Evolutionary conservation across 1,284 basidiomycete genomes (phyloP), one percentile per base, ranked within the genome.

Genomic region (Puccinia coronata): DNA sequence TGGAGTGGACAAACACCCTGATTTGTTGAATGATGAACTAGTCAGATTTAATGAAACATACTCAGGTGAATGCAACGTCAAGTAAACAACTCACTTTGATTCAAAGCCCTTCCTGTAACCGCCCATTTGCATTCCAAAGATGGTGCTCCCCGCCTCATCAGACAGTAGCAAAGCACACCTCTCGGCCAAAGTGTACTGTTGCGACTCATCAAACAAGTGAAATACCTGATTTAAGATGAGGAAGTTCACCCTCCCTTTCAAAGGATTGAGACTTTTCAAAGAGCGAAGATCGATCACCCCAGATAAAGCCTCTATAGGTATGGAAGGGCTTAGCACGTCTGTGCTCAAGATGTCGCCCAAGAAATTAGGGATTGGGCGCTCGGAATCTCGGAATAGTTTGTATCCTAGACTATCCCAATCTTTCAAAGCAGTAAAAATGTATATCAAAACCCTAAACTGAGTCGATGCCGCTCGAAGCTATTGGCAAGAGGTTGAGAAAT

Each of bases 41-140:
- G 47, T 34, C 43, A 70, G 25, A 36, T 70, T 70, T 36, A 53
- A 20, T 47, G 9, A 25, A 47, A 73, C 36, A 73, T 55, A 28
- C 12, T 16, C n/a, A n/a, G 2, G 67, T 5, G 28, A 36, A 18
- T 0, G 11, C n/a, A n/a, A 18, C 14, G 31, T 28, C 28, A 49
- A 51, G 8, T 28, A 20, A 51, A 20, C 3, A 39, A 39, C 71
- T 20, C 6, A 73, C 71, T 49, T 49, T 2, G 43, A 49, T 55
- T 73, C 43, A 23, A 57, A 57, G n/a, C 70, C 70, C 51, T 55
- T 51, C 34, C 28, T 39, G 34, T 51, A 55, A 55, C 43, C 70
- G 11, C 70, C 70, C 47, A 51, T 36, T 55, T 75, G 72, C 31
- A 53, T 75, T 14, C 72, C 72, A 75, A 75, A 59, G n/a, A 75